Base-by-base conservation (phyloP, 768 basidiomycete species). In the Coprinopsis strossmayeri region DNA sequence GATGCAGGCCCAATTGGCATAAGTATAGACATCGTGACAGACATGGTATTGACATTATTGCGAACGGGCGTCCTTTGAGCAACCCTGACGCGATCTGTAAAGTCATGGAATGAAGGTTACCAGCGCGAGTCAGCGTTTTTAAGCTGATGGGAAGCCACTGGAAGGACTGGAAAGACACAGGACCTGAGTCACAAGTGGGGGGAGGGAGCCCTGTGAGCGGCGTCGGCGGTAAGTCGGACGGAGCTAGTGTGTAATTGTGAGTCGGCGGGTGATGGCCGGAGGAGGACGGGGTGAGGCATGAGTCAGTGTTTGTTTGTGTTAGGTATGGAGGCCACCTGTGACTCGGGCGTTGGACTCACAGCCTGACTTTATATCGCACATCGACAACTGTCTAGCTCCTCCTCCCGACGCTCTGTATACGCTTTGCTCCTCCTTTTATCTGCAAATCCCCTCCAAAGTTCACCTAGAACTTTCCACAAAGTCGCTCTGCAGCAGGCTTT, bases 261-360 rank as follows among this genome's bases (percentile, higher is more conserved):
- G 9, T 28, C 44, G 44, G 44, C 5, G 44, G 20, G 25, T 18
- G 9, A 23, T 42, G 18, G 40, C 40, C 40, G 40, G 17, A 32
- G 42, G 21, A 21, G 42, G 18, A 23, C 17, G 42, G 39, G 34
- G 38, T 48, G 38, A 15, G 18, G 35, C 2, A 27, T 50, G 49
- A 50, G 49, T 50, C 49, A 50, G 35, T 25, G 18, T 37, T 28
- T 50, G 49, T 34, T 38, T 41, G 41, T 50, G 49, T 50, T 50
- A 50, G 49, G 24, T 28, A 26, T 25, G 23, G 49, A 45, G 20
- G 47, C 39, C 17, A 23, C 18, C 26, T 17, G 26, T 49, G 48
- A 49, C 48, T 49, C 48, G 48, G 23, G 37, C 3, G 38, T 32
- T n/a, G 30, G n/a, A 38, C 37, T 23, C 18, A 39, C n/a, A 38